A percentile compares a stretch with the other conserved stretches of the same genome.
These are phyloP conservation scores for Hypoxylon perforatum DNA, from an alignment of 495 filamentous ascomycete species.

Conservation along the genomic window DNA sequence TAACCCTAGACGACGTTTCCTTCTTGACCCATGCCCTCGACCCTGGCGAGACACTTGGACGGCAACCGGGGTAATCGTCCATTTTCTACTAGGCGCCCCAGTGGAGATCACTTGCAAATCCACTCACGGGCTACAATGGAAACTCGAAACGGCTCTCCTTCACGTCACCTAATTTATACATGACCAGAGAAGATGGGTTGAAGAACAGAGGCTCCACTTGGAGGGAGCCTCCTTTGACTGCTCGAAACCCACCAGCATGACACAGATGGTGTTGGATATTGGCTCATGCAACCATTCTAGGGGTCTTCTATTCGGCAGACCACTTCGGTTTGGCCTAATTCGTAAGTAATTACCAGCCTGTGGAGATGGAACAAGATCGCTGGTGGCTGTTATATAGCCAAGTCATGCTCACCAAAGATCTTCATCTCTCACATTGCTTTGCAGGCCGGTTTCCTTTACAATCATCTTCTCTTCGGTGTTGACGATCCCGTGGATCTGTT, in stretches of 20 bases:
- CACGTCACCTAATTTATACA: background rate
- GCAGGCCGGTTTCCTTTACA: conserved; percentile 45
- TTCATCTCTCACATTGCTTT: conserved; percentile 33
- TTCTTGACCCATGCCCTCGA: conserved; percentile 3
- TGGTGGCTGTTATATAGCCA: conserved; percentile 32
- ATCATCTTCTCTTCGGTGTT: conserved; percentile 46
- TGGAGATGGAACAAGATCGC: conserved; percentile 24
- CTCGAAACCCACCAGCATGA: conserved; percentile 42
- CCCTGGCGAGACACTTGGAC: conserved; percentile 17
- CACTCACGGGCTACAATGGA: conserved; percentile 18
- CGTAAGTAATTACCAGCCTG: conserved; percentile 7
- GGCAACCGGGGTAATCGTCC: conserved; percentile 2
- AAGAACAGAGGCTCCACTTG: conserved; percentile 19
- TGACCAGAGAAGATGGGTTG: background rate
- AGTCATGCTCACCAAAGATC: conserved; percentile 30
- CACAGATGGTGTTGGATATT: conserved; percentile 44
- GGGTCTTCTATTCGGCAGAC: conserved; percentile 27
- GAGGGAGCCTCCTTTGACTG: conserved; percentile 30
- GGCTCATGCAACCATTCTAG: conserved; percentile 31
- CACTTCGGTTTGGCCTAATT: conserved; percentile 3
- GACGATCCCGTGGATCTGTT: conserved; percentile 50
- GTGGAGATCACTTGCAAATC: conserved; percentile 6
- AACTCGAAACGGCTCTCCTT: conserved; percentile 31
- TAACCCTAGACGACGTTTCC: conserved; percentile 2
- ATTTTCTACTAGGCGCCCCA: conserved; percentile 22